phyloP scores from a whole-genome alignment of 2,329 filamentous ascomycete genomes.

The Botrytis aclada region DNA sequence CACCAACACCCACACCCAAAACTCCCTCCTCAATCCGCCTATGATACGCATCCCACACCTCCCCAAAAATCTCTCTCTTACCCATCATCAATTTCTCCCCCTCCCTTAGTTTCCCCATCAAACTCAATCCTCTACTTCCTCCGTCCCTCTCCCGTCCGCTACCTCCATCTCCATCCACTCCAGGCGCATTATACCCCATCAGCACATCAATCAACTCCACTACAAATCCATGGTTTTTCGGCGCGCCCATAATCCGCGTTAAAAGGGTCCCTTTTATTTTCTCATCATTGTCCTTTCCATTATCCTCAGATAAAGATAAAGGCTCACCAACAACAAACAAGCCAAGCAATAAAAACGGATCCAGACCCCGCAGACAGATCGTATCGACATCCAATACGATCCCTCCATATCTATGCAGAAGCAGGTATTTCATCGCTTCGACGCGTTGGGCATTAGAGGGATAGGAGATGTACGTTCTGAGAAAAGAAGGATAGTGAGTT shows the following conservation, averaged over 20 bases:
- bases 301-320: no score
- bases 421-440: background rate
- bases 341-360: background rate
- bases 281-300: no score
- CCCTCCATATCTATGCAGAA: background rate
- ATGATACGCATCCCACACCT: conserved; percentile 1
- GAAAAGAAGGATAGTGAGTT: background rate
- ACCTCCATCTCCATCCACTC: rapidly evolving
- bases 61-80: background rate
- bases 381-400: background rate
- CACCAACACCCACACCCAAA: background rate
- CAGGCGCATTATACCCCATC: background rate
- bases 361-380: background rate
- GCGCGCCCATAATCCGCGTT: background rate
- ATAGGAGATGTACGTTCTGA: background rate
- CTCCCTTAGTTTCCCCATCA: background rate
- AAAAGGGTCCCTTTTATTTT: background rate
- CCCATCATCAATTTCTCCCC: background rate
- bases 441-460: background rate
- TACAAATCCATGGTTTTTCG: background rate
- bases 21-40: background rate
- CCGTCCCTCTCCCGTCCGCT: rapidly evolving
- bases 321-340: background rate
- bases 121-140: rapidly evolving
- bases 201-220: background rate